Percentiles rank a stretch among this genome's conserved stretches.
Conservation (phyloP, 306 rosid genomes). For the Pueraria montana region DNA sequence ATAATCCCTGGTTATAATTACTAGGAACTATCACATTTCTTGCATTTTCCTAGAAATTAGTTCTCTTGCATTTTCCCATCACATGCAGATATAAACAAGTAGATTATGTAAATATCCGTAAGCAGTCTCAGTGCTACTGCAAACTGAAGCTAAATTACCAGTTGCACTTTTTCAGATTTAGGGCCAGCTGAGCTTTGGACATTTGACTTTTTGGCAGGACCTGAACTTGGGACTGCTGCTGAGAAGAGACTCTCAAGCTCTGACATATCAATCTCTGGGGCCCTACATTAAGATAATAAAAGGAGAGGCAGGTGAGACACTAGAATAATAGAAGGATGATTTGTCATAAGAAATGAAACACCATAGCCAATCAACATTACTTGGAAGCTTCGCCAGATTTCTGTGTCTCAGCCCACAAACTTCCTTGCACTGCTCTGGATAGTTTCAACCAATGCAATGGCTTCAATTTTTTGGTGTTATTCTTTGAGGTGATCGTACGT, state of each 20-base stretch:
- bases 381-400: conserved; percentile 79
- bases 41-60: neutral
- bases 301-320: conserved; percentile 36
- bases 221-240: conserved; percentile 70
- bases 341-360: conserved; percentile 44
- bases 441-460: conserved; percentile 95
- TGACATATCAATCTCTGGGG: conserved; percentile 94
- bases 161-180: conserved; percentile 88
- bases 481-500: conserved; percentile 61
- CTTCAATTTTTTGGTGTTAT: conserved; percentile 78
- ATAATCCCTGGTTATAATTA: conserved; percentile 19
- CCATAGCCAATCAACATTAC: conserved; percentile 59
- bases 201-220: conserved; percentile 58
- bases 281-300: conserved; percentile 61
- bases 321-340: conserved; percentile 38
- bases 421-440: conserved; percentile 87
- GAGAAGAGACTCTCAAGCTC: conserved; percentile 95
- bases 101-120: conserved; percentile 38
- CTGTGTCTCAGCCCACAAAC: conserved; percentile 95
- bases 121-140: conserved; percentile 13
- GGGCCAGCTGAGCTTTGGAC: conserved; percentile 61
- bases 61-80: conserved; percentile 25
- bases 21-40: conserved; percentile 29
- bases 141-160: conserved; percentile 66
- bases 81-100: conserved; percentile 30